phyloP scores from a whole-genome alignment of 1,284 basidiomycete genomes.

The Blastosporella zonata region DNA sequence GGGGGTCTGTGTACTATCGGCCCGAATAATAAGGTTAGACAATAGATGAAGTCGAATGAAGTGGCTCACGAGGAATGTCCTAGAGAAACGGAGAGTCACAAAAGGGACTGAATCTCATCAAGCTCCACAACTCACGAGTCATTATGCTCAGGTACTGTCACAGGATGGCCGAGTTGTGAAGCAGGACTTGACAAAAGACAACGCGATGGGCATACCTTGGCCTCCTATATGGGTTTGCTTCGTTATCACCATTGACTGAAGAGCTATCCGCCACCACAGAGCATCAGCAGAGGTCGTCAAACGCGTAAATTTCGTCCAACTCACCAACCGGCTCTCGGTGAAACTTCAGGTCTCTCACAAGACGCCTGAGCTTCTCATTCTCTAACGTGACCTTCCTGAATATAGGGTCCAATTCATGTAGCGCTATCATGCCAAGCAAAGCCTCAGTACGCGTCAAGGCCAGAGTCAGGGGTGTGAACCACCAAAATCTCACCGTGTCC shows the following conservation, averaged over 20 bases:
- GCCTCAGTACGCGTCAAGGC: neutral
- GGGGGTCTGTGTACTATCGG: slow-evolving; percentile 84
- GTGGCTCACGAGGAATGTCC: slow-evolving; percentile 73
- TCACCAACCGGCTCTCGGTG: slow-evolving; percentile 81
- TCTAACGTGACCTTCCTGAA: slow-evolving; percentile 80
- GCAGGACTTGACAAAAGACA: neutral
- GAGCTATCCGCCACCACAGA: slow-evolving; percentile 40
- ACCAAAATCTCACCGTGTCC: slow-evolving; percentile 58
- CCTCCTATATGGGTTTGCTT: slow-evolving; percentile 90
- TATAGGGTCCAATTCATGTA: slow-evolving; percentile 82
- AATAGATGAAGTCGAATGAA: neutral
- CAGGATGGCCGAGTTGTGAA: slow-evolving; percentile 6
- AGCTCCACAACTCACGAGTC: slow-evolving; percentile 63
- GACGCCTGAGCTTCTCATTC: slow-evolving; percentile 60
- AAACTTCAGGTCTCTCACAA: slow-evolving; percentile 75
- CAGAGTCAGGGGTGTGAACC: neutral
- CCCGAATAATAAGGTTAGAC: slow-evolving; percentile 2
- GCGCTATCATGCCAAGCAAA: slow-evolving; percentile 37
- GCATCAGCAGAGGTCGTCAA: neutral
- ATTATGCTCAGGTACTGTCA: slow-evolving; percentile 70
- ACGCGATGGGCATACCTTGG: slow-evolving; percentile 52
- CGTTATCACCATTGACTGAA: slow-evolving; percentile 95
- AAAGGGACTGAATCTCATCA: neutral
- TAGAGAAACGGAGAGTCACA: slow-evolving; percentile 25
- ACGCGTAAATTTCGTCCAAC: slow-evolving; percentile 11